phyloP scores from a whole-genome alignment of 2,329 filamentous ascomycete genomes.

The Verticillium nonalfalfae region DNA sequence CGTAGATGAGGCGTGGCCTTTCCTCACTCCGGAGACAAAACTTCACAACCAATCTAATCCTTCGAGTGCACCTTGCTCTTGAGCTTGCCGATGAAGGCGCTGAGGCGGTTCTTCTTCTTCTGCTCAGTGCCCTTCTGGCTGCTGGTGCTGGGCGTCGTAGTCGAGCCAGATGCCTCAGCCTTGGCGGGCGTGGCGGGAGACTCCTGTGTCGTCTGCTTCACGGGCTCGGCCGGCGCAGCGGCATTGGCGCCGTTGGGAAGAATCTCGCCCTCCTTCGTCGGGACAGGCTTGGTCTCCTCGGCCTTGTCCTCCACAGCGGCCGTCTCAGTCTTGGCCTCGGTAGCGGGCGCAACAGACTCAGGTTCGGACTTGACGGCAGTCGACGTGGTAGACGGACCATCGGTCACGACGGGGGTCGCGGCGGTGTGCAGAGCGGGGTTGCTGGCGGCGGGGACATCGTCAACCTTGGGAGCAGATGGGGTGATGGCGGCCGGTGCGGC shows the following conservation, averaged over 20 bases:
- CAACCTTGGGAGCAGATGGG: not conserved
- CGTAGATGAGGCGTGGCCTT: constrained; percentile 23
- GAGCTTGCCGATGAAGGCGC: constrained; percentile 54
- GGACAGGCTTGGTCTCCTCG: constrained; percentile 9
- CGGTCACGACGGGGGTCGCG: not conserved
- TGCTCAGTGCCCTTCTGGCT: constrained; percentile 22
- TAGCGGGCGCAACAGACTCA: constrained; percentile 1
- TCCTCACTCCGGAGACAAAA: constrained; percentile 25
- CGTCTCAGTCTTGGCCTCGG: not conserved
- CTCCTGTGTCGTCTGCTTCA: constrained; percentile 5
- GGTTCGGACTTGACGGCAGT: constrained; percentile 1
- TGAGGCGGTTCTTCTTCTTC: constrained; percentile 63
- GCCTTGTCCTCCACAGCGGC: constrained; percentile 10
- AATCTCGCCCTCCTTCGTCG: constrained; percentile 7
- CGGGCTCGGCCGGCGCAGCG: not conserved
- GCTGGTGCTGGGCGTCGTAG: constrained; percentile 14
- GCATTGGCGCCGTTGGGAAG: constrained; percentile 12
- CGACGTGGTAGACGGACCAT: not conserved
- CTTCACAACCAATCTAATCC: constrained; percentile 12
- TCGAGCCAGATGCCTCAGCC: constrained; percentile 6
- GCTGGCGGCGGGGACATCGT: constrained; percentile 2
- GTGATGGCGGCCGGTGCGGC: not conserved
- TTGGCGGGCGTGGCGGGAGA: constrained; percentile 9
- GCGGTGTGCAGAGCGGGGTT: not conserved
- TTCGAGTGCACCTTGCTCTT: constrained; percentile 37